These are phyloP conservation scores for Solanum piurae DNA, from an alignment of 257 asterid genomes.

Conservation along the genomic window DNA sequence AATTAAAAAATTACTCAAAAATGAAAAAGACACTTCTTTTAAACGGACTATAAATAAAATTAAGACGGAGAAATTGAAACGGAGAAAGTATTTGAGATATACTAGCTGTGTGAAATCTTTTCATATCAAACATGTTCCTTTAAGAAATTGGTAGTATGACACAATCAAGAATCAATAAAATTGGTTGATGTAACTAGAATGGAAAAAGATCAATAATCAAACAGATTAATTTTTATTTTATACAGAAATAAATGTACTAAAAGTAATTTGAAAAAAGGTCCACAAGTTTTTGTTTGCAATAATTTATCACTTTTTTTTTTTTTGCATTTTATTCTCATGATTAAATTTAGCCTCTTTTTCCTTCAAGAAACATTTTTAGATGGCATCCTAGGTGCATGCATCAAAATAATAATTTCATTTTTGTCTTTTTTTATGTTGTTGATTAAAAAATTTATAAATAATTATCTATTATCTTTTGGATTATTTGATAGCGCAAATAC, in stretches of 20 bases:
- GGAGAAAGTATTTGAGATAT: neutral
- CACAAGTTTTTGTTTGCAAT: neutral
- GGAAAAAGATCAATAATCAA: neutral
- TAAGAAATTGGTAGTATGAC: neutral
- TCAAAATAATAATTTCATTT: neutral
- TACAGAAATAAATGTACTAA: neutral
- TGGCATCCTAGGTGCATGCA: neutral
- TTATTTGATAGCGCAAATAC: neutral
- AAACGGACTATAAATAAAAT: accelerated
- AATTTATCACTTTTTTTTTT: too few species aligned
- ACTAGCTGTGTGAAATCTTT: neutral
- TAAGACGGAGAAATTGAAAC: neutral
- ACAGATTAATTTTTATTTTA: neutral
- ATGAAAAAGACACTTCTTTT: neutral
- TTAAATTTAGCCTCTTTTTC: neutral
- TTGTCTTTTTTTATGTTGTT: neutral
- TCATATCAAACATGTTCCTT: neutral
- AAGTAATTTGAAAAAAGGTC: neutral
- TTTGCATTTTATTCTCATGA: neutral
- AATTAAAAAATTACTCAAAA: neutral
- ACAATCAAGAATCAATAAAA: neutral
- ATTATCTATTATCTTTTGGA: neutral
- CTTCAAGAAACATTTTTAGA: neutral
- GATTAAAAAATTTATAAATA: neutral
- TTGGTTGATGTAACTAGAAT: neutral